Base-by-base conservation (phyloP, 768 basidiomycete genomes). In the Clavaria fumosa region DNA sequence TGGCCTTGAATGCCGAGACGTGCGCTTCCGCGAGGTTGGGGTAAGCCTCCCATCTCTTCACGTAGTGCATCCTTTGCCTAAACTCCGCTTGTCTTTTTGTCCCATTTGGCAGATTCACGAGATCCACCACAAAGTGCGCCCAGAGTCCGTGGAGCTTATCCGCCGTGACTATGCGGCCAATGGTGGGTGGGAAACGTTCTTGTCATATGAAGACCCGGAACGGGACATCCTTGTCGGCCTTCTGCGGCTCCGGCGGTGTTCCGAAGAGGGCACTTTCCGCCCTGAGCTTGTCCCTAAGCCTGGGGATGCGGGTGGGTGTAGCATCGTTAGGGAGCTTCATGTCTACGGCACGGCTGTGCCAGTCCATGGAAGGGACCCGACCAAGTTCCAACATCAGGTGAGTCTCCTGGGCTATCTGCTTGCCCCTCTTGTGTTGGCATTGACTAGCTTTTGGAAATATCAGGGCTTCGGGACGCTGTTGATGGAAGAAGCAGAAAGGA, bases 401-500 rank as follows among this genome's bases (percentile, higher is more conserved):
- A 40, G 60, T 40, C 7, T 40, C 34, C 35, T 11, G 5, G 22
- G 18, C 5, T 12, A 7, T 20, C 33, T 46, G 26, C 35, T 7
- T 31, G 33, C 43, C 19, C 30, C 37, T 38, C 11, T 27, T 14
- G 18, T 6, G 20, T 15, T 39, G 9, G 14, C 22, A 26, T 23
- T 45, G 28, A 42, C 44, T 37, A 48, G 38, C 31, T 34, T 31
- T 46, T 43, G 46, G 28, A n/a, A n/a, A n/a, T 53, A 3, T 12
- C 28, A 91, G 73, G 95, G 95, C 5, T 96, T 97, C 55, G 95
- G 95, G 9, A 95, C 90, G 21, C 56, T 97, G 44, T 61, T 99
- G 44, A 99, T 99, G 95, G 95, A 99, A 53, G 95, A 99, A 60
- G 95, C 95, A 6, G 95, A 97, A 57, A 71, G 93, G 49, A 97